phyloP scores from a whole-genome alignment of 192 early-diverging fungal genomes.

The Phlyctochytrium arcticum region DNA sequence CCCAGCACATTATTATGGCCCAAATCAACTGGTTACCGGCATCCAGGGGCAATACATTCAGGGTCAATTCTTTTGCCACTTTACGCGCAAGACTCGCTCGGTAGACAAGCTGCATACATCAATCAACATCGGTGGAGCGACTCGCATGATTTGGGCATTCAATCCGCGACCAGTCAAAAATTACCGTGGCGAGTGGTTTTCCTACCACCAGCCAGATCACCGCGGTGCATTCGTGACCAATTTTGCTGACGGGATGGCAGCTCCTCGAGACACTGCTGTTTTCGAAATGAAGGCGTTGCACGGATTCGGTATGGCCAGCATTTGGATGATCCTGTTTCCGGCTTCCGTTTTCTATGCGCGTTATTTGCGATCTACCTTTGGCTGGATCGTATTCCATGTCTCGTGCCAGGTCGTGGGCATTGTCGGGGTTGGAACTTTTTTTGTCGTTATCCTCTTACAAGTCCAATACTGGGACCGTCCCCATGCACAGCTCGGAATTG shows the following conservation, averaged over 20 bases:
- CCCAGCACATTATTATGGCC: background rate
- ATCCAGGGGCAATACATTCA: background rate
- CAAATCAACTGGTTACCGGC: background rate
- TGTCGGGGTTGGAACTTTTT: constrained; percentile 7
- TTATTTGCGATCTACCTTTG: constrained; percentile 17
- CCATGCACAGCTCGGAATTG: constrained; percentile 30
- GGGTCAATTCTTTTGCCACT: constrained; percentile 10
- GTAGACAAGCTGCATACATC: constrained; percentile 10
- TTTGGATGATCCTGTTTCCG: constrained; percentile 33
- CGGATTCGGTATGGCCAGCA: constrained; percentile 27
- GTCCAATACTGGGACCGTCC: constrained; percentile 11
- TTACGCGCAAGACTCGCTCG: constrained; percentile 6
- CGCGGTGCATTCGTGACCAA: constrained; percentile 17
- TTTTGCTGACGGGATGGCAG: background rate
- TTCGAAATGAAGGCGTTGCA: constrained; percentile 23
- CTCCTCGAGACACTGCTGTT: background rate
- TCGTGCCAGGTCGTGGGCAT: constrained; percentile 16
- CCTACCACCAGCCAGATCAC: constrained; percentile 16
- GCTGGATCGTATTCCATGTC: constrained; percentile 32
- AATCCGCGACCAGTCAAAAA: constrained; percentile 17
- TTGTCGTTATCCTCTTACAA: constrained; percentile 16
- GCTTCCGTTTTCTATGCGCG: constrained; percentile 30
- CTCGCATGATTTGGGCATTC: constrained; percentile 33
- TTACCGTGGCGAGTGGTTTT: constrained; percentile 9
- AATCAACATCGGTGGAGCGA: background rate